Conservation (phyloP, 805 yeast genomes). For the Metschnikowia anglica region DNA sequence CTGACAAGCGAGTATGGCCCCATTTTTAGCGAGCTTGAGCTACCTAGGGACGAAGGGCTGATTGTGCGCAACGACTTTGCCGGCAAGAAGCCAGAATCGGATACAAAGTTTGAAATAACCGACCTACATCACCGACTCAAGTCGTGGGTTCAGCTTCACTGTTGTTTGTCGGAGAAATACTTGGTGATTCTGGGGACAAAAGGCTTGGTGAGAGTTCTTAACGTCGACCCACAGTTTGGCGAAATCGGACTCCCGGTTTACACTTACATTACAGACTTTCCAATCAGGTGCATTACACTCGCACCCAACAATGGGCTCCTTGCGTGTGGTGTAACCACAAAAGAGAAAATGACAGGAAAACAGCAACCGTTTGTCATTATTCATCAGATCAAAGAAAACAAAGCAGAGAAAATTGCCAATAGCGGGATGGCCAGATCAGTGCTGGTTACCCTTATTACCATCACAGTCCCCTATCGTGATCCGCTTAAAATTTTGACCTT, state of each 20-base stretch:
- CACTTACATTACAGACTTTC: constrained; percentile 67
- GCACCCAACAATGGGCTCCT: constrained; percentile 62
- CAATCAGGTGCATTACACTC: constrained; percentile 75
- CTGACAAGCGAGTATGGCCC: constrained; percentile 67
- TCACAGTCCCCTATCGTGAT: constrained; percentile 83
- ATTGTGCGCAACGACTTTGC: constrained; percentile 31
- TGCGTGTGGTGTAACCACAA: constrained; percentile 82
- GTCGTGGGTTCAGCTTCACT: constrained; percentile 60
- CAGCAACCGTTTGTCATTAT: constrained; percentile 77
- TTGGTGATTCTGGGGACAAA: constrained; percentile 70
- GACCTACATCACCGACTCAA: constrained; percentile 25
- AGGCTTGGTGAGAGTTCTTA: constrained; percentile 68
- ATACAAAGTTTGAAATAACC: not conserved
- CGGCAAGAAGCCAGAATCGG: constrained; percentile 7
- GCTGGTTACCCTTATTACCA: constrained; percentile 59
- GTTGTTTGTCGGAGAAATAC: constrained; percentile 57
- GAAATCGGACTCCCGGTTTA: constrained; percentile 61
- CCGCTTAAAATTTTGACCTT: constrained; percentile 75
- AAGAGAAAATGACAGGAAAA: constrained; percentile 62
- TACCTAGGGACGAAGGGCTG: constrained; percentile 23
- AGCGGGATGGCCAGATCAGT: constrained; percentile 7
- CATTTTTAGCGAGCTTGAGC: constrained; percentile 28
- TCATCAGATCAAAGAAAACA: constrained; percentile 36
- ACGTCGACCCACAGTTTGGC: constrained; percentile 33
- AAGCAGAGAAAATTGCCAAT: not conserved